Evolutionary conservation across 2,329 filamentous ascomycete species (phyloP), one percentile per base, ranked within the genome.

Genomic region (Nannizziopsis arthrosporioides): DNA sequence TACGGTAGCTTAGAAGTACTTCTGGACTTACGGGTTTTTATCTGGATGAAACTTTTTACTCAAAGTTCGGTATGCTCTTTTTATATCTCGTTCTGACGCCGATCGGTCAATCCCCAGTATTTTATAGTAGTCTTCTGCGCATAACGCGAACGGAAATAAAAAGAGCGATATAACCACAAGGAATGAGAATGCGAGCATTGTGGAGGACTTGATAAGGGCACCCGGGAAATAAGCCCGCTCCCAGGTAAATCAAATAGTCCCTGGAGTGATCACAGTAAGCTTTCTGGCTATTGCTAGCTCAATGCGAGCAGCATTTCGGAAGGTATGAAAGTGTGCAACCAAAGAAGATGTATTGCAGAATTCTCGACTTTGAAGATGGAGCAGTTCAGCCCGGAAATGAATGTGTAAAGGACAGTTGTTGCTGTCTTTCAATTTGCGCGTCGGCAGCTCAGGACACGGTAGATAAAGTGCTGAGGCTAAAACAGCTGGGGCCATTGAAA

Each of bases 41-140:
- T 98, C 92, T 2, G 92, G 92, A 63, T 98, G 92, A 66, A 78
- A 95, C 65, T 93, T 94, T 68, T 96, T 96, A 72, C 85, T 93
- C 9, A 98, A 74, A 51, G 80, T 82, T 51, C 89, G 80, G 68
- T 98, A 98, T 17, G 92, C 89, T 40, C 85, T 84, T 68, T 98
- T 98, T 63, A 98, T 83, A 59, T 96, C 84, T 60, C 82, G 81
- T 47, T 94, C 88, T 41, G 79, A 82, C 12, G 90, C 90, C 51
- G 82, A 74, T 60, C 80, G 87, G 60, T 82, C 77, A 54, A 98
- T 70, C 47, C 84, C 87, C 19, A 98, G 78, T 50, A 94, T 70
- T 80, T 94, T 70, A 54, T 71, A 72, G 54, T 69, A 70, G 51
- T 73, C 71, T 53, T 71, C 68, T 5, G 63, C 63, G 42, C 66